Evolutionary conservation across 2,329 filamentous ascomycete genomes (phyloP).

Genomic region (Alternaria viburni): DNA sequence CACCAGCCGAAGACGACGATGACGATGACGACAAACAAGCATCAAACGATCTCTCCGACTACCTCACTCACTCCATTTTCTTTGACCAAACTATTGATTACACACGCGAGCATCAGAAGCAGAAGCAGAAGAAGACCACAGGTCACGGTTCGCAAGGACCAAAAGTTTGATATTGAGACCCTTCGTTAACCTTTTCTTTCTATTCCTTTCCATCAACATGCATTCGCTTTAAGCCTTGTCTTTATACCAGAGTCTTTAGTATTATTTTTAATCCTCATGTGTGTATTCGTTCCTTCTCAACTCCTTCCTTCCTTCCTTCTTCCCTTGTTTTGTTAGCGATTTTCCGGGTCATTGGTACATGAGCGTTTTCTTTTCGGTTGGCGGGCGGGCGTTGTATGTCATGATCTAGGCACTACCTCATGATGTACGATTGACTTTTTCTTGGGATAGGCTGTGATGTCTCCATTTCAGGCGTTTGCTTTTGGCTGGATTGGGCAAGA

Average conservation of each 20-base stretch:
- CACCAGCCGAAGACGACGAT: conserved; percentile 5
- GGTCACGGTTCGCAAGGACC: conserved; percentile 13
- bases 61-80: conserved; percentile 22
- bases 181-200: not conserved
- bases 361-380: not conserved
- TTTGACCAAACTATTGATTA: conserved; percentile 12
- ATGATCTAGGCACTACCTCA: not conserved
- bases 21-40: conserved; percentile 4
- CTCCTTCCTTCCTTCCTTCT: not conserved
- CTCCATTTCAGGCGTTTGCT: not conserved
- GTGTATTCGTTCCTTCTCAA: not conserved
- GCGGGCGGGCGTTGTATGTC: not conserved
- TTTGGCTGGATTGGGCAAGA: not conserved
- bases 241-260: not conserved
- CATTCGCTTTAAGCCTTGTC: not conserved
- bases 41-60: conserved; percentile 13
- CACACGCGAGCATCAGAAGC: conserved; percentile 7
- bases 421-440: not conserved
- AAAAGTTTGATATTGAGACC: conserved; percentile 11
- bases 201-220: not conserved
- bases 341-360: not conserved
- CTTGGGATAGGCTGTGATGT: not conserved
- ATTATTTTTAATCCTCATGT: not conserved
- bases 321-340: not conserved
- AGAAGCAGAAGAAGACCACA: not conserved